Evolutionary conservation across 164 flowering plant genomes (phyloP).

Genomic region (Echeveria elegans): DNA sequence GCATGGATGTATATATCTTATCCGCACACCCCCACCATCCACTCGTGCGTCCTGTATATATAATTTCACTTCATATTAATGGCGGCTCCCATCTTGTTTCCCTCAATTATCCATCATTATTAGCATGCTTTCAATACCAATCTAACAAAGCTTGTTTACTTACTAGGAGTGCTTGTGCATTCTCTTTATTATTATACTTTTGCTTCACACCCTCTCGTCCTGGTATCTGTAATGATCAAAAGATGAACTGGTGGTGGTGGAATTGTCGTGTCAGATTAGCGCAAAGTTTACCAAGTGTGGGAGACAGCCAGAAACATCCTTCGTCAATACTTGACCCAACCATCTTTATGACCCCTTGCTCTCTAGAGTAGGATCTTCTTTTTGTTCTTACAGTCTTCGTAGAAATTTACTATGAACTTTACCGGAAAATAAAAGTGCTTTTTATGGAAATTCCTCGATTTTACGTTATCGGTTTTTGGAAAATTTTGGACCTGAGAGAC

Average conservation of each 20-base stretch:
- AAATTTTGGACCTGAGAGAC: too few relatives aligned
- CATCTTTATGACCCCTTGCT: constrained; percentile 4
- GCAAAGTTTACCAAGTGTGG: background rate
- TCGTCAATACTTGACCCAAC: background rate
- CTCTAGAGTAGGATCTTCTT: background rate
- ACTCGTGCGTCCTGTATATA: constrained; percentile 3
- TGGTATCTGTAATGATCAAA: background rate
- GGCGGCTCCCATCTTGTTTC: constrained; percentile 6
- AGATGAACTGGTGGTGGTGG: constrained; percentile 4
- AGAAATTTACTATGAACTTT: too few relatives aligned
- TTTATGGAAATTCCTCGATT: background rate
- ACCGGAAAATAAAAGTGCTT: background rate
- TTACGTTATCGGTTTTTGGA: background rate
- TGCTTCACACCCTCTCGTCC: background rate
- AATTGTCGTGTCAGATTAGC: background rate
- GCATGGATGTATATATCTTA: background rate
- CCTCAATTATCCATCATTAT: constrained; percentile 3
- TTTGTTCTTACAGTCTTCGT: background rate
- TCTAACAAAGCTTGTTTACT: background rate
- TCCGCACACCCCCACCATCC: constrained; percentile 7
- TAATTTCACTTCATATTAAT: constrained; percentile 2
- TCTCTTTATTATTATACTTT: background rate
- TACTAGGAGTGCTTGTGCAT: background rate
- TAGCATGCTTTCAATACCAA: constrained; percentile 2
- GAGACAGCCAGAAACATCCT: constrained; percentile 4